A percentile compares a stretch with the other conserved stretches of the same genome.
Evolutionary conservation across 495 filamentous ascomycete species (phyloP).

Genomic region (Ramalina intermedia): DNA sequence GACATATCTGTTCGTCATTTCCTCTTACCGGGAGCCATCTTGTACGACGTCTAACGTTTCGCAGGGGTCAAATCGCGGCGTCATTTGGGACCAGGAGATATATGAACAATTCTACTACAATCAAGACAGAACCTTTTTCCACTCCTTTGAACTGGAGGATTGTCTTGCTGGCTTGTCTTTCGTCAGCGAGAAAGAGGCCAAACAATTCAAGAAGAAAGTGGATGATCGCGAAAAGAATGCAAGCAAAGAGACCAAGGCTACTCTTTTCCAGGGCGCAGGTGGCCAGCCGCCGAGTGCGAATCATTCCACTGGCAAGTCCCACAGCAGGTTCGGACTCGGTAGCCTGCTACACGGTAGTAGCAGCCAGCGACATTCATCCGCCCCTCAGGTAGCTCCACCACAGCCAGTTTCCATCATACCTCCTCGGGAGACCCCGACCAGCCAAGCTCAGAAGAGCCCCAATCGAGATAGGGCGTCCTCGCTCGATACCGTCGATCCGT

Average conservation of each 20-base stretch:
- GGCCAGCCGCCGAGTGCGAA: conserved; percentile 29
- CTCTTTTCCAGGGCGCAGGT: conserved; percentile 47
- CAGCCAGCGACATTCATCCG: conserved; percentile 51
- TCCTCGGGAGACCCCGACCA: conserved; percentile 13
- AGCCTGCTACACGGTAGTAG: conserved; percentile 50
- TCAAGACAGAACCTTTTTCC: conserved; percentile 92
- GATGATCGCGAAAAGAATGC: conserved; percentile 87
- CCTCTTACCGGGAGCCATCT: conserved; percentile 1
- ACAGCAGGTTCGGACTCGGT: conserved; percentile 42
- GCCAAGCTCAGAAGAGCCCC: conserved; percentile 9
- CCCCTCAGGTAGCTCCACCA: conserved; percentile 35
- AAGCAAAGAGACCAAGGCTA: conserved; percentile 66
- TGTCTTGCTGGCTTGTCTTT: conserved; percentile 85
- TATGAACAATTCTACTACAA: conserved; percentile 91
- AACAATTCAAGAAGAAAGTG: conserved; percentile 87
- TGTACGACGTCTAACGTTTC: neutral
- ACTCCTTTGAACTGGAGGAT: conserved; percentile 87
- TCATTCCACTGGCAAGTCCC: conserved; percentile 29
- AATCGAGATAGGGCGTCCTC: conserved; percentile 39
- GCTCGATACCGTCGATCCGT: conserved; percentile 70
- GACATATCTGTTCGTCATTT: conserved; percentile 69
- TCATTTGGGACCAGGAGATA: conserved; percentile 97
- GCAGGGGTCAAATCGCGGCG: conserved; percentile 66
- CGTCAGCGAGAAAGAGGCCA: conserved; percentile 90
- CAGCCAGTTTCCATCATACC: conserved; percentile 25